Evolutionary conservation across 805 yeast genomes (phyloP), one percentile per base, ranked within the genome.

Genomic region (Limtongia smithiae): DNA sequence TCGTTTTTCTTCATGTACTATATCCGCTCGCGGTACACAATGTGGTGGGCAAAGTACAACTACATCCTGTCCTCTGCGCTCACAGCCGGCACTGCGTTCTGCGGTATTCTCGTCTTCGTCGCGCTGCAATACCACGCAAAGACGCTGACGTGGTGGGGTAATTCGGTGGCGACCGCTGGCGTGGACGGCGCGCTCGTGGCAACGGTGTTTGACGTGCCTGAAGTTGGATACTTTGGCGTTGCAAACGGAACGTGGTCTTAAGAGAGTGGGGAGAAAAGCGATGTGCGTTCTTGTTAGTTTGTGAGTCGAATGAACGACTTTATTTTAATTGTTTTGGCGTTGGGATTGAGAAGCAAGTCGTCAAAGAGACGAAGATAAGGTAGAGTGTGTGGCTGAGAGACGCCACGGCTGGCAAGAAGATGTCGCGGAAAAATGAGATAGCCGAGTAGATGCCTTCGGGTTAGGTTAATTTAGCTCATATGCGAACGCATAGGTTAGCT

Each of bases 31-130:
- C 70, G 71, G 53, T 80, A 77, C 67, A 69, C 76, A 41, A 66
- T 72, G 42, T 83, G 89, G 89, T 83, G 89, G 88, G 80, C 82
- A 34, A 82, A 82, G 64, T 83, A 83, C 64, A 82, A 82, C 63
- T 82, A 80, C 61, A 75, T 81, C 4, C 66, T 83, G 41, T 76
- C 84, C 18, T 79, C 83, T 21, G 88, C 80, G 1, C 64, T 83
- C 15, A 82, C 82, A 34, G 76, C 82, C 7, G 87, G 86, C 1
- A 74, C 82, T 14, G 85, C 86, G 0, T 71, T 80, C 55, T 75
- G 83, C 30, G 76, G 82, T 2, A 67, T 83, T 45, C 50, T 81
- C 21, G 74, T 82, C 12, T 81, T 81, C 60, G 70, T 80, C 55
- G 68, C 75, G 1, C 69, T 76, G 4, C 72, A 73, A 39, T 70